phyloP scores from a whole-genome alignment of 2,329 filamentous ascomycete species.

The Helminthosporium solani region DNA sequence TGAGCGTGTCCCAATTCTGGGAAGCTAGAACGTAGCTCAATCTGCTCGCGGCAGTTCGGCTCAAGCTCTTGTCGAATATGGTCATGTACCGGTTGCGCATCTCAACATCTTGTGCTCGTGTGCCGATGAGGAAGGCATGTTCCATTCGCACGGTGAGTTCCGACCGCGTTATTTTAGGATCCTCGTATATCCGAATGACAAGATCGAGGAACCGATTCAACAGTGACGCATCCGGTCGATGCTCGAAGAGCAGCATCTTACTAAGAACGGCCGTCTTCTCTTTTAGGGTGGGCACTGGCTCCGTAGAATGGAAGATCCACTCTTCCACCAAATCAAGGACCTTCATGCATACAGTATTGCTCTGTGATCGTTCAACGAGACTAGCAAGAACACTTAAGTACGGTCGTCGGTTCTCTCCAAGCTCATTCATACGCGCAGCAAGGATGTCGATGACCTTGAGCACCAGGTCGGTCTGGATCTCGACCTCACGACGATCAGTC shows the following conservation, averaged over 20 bases:
- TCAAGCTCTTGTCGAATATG: constrained; percentile 93
- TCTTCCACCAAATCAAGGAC: constrained; percentile 90
- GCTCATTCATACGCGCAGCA: constrained; percentile 84
- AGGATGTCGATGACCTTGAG: constrained; percentile 94
- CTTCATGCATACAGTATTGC: constrained; percentile 83
- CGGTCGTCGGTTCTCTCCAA: constrained; percentile 86
- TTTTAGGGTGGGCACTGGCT: constrained; percentile 95
- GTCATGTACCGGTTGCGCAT: constrained; percentile 97
- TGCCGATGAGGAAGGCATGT: constrained; percentile 95
- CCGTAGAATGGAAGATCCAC: constrained; percentile 95
- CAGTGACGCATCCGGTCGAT: constrained; percentile 77
- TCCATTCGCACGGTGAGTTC: constrained; percentile 97
- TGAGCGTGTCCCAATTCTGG: constrained; percentile 96
- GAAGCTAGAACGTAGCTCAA: constrained; percentile 84
- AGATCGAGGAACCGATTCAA: constrained; percentile 92
- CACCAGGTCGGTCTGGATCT: constrained; percentile 87
- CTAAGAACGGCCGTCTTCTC: constrained; percentile 99
- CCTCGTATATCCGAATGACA: constrained; percentile 97
- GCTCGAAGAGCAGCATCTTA: constrained; percentile 97
- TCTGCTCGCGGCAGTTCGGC: constrained; percentile 85
- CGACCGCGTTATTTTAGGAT: constrained; percentile 90
- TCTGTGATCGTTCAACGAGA: constrained; percentile 91
- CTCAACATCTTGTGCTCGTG: constrained; percentile 86
- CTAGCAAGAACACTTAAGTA: constrained; percentile 95
- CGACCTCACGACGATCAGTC: constrained; percentile 73